Evolutionary conservation across 495 filamentous ascomycete species (phyloP).

Genomic region (Tuber calosporum): DNA sequence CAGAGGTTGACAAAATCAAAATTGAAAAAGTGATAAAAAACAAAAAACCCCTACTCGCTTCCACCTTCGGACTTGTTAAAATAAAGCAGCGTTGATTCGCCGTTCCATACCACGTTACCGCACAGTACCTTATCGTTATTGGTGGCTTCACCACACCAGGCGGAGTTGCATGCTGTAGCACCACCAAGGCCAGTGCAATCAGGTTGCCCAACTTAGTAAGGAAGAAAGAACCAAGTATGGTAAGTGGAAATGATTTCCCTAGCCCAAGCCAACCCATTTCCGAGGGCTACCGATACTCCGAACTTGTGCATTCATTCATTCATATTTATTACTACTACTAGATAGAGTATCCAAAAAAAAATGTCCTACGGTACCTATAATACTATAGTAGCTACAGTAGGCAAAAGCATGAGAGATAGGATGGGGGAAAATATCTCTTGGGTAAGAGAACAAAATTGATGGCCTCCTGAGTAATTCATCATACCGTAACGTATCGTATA

Average conservation of each 20-base stretch:
- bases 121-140: background rate
- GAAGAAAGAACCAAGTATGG: too few relatives aligned
- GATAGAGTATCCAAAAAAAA: background rate
- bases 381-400: background rate
- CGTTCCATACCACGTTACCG: background rate
- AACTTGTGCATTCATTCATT: background rate
- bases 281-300: too few relatives aligned
- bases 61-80: background rate
- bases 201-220: background rate
- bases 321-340: background rate
- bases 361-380: too few relatives aligned
- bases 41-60: background rate
- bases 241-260: background rate
- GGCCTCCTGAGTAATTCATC: background rate
- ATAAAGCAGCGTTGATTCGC: background rate
- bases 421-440: background rate
- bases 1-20: background rate
- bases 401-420: background rate
- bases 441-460: background rate
- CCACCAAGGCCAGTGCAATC: too few relatives aligned
- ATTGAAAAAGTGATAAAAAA: background rate
- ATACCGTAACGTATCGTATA: too few relatives aligned
- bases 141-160: background rate
- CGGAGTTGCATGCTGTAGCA: background rate
- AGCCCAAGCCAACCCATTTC: too few relatives aligned